Percentiles rank a stretch among this genome's conserved stretches.
Evolutionary conservation across 768 basidiomycete genomes (phyloP).

Genomic region (Atractiella rhizophila): DNA sequence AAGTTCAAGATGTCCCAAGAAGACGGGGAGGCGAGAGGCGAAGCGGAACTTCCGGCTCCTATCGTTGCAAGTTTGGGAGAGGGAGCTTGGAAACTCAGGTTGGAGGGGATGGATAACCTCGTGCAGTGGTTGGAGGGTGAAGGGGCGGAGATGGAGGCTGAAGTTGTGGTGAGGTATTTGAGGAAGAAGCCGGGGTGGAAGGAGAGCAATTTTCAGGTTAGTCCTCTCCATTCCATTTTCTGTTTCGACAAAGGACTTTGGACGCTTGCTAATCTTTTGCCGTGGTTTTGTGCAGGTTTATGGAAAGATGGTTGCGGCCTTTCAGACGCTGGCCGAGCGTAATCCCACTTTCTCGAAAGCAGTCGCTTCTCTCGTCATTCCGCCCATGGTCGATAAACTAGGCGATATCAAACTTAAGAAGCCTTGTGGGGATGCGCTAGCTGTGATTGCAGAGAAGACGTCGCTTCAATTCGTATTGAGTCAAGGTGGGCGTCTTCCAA

Average conservation of each 20-base stretch:
- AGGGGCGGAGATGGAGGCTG: constrained; percentile 40
- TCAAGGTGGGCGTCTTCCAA: constrained; percentile 37
- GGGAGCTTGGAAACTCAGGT: constrained; percentile 71
- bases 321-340: constrained; percentile 43
- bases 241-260: background rate
- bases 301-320: constrained; percentile 57
- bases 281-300: constrained; percentile 38
- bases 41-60: constrained; percentile 36
- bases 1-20: constrained; percentile 79
- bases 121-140: constrained; percentile 47
- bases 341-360: constrained; percentile 66
- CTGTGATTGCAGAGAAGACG: constrained; percentile 64
- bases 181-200: constrained; percentile 74
- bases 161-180: constrained; percentile 62
- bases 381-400: constrained; percentile 71
- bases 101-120: constrained; percentile 71
- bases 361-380: constrained; percentile 52
- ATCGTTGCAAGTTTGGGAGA: constrained; percentile 54
- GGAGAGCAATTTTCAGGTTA: constrained; percentile 96
- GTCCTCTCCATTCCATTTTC: background rate
- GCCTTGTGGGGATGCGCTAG: constrained; percentile 67
- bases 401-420: constrained; percentile 94
- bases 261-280: background rate
- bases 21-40: constrained; percentile 60
- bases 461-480: constrained; percentile 79